Base-by-base conservation (phyloP, 805 yeast species). In the Metschnikowia borealis region DNA sequence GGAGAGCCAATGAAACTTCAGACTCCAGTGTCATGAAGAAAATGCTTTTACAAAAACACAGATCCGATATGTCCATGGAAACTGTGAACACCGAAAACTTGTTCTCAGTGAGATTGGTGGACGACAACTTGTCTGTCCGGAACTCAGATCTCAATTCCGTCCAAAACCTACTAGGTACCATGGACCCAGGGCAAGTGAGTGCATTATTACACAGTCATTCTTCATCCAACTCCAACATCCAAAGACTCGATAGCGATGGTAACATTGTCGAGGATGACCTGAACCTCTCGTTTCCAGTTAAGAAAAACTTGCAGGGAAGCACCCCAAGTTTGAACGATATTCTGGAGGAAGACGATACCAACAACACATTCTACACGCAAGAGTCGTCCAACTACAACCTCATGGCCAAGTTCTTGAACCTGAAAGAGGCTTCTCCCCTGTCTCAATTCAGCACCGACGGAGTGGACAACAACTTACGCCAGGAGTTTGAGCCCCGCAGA, bases 11-110 rank as follows among this genome's bases (percentile, higher is more conserved):
- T 33, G 70, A 68, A 47, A 55, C 55, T 20, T 64, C 71, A 4
- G 76, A 69, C 39, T 46, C 53, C 39, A 54, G 53, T 36, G 65
- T 62, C 20, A 54, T 54, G 48, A 54, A 50, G 47, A 48, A 56
- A 44, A 47, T 52, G 47, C 46, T 57, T 35, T 48, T 44, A 8
- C 55, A 55, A 18, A 51, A 45, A 29, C 62, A 55, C 42, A 55
- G 55, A 34, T 85, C 95, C 8, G 74, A 81, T 49, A 79, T 78
- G 36, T 87, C 97, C 0, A 61, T 86, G 50, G 90, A 89, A 26
- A 89, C 96, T 0, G 91, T 91, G 33, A 83, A 91, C 32, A 89
- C 97, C 0, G 88, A 85, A 46, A 92, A 89, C 63, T 77, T 90
- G 43, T 77, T 89, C 62, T 85, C 88, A 4, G 89, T 90, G 36